A percentile compares a stretch with the other conserved stretches of the same genome.
Evolutionary conservation across 2,329 filamentous ascomycete genomes (phyloP).

Genomic region (Stachybotrys chartarum): DNA sequence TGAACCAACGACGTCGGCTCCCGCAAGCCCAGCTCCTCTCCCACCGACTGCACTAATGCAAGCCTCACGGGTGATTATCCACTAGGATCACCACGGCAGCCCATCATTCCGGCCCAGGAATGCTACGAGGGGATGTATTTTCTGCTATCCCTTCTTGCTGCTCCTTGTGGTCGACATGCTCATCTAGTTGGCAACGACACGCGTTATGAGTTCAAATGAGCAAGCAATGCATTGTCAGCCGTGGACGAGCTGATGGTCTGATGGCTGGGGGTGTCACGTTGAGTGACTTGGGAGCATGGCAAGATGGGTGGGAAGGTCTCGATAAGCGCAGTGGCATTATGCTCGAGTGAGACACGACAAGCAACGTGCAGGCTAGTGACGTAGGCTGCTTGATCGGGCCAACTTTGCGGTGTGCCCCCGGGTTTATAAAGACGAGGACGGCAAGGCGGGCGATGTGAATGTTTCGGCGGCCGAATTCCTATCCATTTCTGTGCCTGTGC

Average conservation of each 20-base stretch:
- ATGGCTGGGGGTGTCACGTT: too few species aligned
- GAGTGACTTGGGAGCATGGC: neutral
- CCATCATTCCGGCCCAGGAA: neutral
- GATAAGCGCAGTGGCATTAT: neutral
- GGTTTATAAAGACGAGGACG: neutral
- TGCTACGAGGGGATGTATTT: neutral
- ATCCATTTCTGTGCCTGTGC: neutral
- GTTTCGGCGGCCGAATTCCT: neutral
- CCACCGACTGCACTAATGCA: neutral
- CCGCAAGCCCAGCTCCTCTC: neutral
- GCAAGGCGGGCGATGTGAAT: neutral
- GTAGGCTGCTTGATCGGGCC: neutral
- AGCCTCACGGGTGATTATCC: neutral
- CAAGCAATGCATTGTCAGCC: too few species aligned
- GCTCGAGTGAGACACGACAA: neutral
- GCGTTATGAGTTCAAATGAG: too few species aligned
- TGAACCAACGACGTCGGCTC: neutral
- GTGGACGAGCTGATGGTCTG: too few species aligned
- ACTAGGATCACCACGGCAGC: neutral
- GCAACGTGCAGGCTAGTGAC: neutral
- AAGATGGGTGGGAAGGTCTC: neutral
- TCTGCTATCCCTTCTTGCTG: too few species aligned
- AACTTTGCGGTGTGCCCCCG: neutral
- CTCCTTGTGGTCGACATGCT: too few species aligned
- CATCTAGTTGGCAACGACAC: too few species aligned